Percentiles rank a stretch among this genome's conserved stretches.
These are phyloP conservation scores for Naganishia sp. DNA, from an alignment of 1,284 basidiomycete species.

Conservation along the genomic window DNA sequence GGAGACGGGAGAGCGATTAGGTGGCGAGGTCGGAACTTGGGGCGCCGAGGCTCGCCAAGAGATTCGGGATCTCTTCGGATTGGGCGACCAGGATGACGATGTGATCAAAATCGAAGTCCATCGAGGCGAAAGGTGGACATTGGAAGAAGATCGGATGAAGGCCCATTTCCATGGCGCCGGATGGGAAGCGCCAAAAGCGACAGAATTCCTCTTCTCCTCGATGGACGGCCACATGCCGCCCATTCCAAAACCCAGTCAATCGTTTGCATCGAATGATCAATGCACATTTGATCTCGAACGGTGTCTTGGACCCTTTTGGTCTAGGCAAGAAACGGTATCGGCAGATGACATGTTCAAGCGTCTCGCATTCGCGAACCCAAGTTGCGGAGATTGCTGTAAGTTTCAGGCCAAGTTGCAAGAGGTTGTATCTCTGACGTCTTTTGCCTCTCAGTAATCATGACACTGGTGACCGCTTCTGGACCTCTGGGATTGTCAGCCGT, in stretches of 20 bases:
- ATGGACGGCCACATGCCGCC: slow-evolving; percentile 50
- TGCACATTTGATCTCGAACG: slow-evolving; percentile 47
- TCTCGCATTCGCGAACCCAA: slow-evolving; percentile 56
- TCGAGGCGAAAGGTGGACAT: slow-evolving; percentile 45
- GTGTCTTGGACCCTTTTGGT: slow-evolving; percentile 53
- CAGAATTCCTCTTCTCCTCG: slow-evolving; percentile 47
- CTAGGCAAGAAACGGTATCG: slow-evolving; percentile 36
- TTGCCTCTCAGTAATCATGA: slow-evolving; percentile 54
- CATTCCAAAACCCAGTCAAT: slow-evolving; percentile 36
- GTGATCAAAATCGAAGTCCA: slow-evolving; percentile 47
- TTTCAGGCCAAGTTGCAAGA: slow-evolving; percentile 26
- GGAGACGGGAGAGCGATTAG: slow-evolving; percentile 1
- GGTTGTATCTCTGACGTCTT: background rate
- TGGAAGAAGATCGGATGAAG: slow-evolving; percentile 40
- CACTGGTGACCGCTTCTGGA: slow-evolving; percentile 57
- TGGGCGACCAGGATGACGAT: slow-evolving; percentile 38
- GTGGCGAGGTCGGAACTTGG: slow-evolving; percentile 39
- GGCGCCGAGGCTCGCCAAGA: slow-evolving; percentile 38
- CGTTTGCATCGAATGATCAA: slow-evolving; percentile 18
- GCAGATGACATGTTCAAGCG: slow-evolving; percentile 57
- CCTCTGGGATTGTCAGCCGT: slow-evolving; percentile 57
- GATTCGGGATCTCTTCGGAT: slow-evolving; percentile 42
- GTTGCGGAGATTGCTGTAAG: slow-evolving; percentile 60
- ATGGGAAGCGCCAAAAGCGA: slow-evolving; percentile 45
- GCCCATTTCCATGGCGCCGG: slow-evolving; percentile 41